Conservation (phyloP, 345 rosid genomes). For the Limnanthes douglasii region DNA sequence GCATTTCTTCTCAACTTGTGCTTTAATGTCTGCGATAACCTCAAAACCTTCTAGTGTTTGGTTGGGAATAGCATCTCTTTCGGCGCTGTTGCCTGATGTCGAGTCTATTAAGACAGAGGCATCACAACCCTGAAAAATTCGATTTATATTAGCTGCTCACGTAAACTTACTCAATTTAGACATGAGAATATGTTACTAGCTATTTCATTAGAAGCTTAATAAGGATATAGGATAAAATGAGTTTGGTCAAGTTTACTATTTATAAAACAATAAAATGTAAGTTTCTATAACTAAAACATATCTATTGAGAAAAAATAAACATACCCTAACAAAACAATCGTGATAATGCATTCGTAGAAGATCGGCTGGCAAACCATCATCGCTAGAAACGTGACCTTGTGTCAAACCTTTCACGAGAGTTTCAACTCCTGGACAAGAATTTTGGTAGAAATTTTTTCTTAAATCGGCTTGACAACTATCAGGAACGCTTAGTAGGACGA, state of each 20-base stretch:
- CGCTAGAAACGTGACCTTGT: constrained; percentile 6
- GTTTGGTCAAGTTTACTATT: too few relatives aligned
- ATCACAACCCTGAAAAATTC: constrained; percentile 37
- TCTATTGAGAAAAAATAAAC: too few relatives aligned
- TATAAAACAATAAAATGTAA: too few relatives aligned
- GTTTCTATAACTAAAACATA: too few relatives aligned
- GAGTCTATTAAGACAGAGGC: constrained; percentile 26
- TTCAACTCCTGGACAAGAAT: constrained; percentile 12
- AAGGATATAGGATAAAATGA: too few relatives aligned
- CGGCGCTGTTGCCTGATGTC: constrained; percentile 14
- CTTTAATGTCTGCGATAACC: constrained; percentile 22
- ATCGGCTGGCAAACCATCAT: constrained; percentile 15
- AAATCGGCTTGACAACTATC: constrained; percentile 17
- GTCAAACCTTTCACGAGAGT: constrained; percentile 9
- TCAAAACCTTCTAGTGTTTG: constrained; percentile 16
- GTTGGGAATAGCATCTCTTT: constrained; percentile 27
- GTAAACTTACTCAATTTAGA: too few relatives aligned
- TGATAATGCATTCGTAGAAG: constrained; percentile 31
- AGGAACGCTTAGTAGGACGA: neutral
- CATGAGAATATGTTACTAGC: too few relatives aligned
- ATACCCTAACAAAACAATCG: constrained; percentile 34
- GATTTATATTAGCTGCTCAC: too few relatives aligned
- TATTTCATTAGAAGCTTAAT: too few relatives aligned
- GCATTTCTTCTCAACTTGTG: constrained; percentile 17
- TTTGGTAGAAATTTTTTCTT: constrained; percentile 10